A percentile compares a stretch with the other conserved stretches of the same genome.
Evolutionary conservation across 1,284 basidiomycete species (phyloP).

Genomic region (Tylopilus sp.): DNA sequence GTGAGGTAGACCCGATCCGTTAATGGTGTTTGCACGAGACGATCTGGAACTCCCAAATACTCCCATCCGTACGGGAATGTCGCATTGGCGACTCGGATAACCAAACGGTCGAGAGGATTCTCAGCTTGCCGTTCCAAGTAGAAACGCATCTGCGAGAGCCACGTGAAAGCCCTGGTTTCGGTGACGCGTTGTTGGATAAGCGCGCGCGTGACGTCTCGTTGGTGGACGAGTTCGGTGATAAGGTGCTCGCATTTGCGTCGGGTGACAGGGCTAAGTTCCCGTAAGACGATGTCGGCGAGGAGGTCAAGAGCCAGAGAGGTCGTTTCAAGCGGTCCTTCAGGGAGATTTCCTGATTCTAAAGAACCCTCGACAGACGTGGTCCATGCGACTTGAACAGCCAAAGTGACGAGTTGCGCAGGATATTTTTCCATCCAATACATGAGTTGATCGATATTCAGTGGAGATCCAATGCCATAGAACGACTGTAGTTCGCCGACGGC

Average conservation of each 20-base stretch:
- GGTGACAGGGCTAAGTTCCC: slow-evolving; percentile 84
- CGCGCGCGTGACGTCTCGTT: slow-evolving; percentile 88
- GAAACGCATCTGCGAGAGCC: slow-evolving; percentile 99
- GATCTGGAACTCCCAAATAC: slow-evolving; percentile 95
- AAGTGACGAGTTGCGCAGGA: slow-evolving; percentile 93
- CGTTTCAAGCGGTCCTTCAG: slow-evolving; percentile 71
- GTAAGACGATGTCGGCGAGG: slow-evolving; percentile 92
- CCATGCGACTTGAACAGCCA: slow-evolving; percentile 94
- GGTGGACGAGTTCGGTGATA: slow-evolving; percentile 98
- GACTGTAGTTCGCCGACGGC: slow-evolving; percentile 75
- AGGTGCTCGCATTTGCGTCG: slow-evolving; percentile 98
- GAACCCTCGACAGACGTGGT: slow-evolving; percentile 80
- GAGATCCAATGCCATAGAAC: slow-evolving; percentile 71
- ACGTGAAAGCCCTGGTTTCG: slow-evolving; percentile 77
- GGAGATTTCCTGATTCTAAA: slow-evolving; percentile 53
- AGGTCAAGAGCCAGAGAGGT: slow-evolving; percentile 85
- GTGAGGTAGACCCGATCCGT: slow-evolving; percentile 98
- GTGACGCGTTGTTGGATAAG: slow-evolving; percentile 68
- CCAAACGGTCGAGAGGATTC: slow-evolving; percentile 77
- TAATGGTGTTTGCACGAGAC: slow-evolving; percentile 96
- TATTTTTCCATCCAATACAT: slow-evolving; percentile 90
- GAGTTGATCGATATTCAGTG: slow-evolving; percentile 62
- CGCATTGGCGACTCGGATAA: slow-evolving; percentile 87
- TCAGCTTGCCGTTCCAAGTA: slow-evolving; percentile 75
- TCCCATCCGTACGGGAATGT: slow-evolving; percentile 98